Percentiles rank a stretch among this genome's conserved stretches.
Evolutionary conservation across 2,329 filamentous ascomycete genomes (phyloP).

Genomic region (Leptoxyphium fumago): DNA sequence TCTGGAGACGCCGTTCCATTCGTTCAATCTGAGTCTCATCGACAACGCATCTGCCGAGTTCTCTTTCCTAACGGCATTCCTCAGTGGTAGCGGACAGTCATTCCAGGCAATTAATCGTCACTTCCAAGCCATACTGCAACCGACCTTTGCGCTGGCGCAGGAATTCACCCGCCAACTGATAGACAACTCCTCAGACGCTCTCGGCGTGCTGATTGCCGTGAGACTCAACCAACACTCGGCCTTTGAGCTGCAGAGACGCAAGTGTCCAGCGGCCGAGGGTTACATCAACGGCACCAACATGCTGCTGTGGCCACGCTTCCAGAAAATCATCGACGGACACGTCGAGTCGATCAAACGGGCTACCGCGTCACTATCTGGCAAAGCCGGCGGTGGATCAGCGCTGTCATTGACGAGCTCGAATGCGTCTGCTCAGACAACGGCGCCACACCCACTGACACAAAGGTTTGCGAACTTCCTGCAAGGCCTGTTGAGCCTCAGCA

Average conservation of each 20-base stretch:
- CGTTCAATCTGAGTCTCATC: conserved; percentile 85
- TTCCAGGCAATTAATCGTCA: conserved; percentile 66
- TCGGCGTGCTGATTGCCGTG: conserved; percentile 82
- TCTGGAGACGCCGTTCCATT: conserved; percentile 77
- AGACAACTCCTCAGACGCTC: conserved; percentile 62
- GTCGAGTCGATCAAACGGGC: conserved; percentile 66
- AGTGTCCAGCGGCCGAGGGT: conserved; percentile 73
- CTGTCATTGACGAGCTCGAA: conserved; percentile 38
- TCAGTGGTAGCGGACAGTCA: conserved; percentile 50
- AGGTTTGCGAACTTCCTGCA: conserved; percentile 89
- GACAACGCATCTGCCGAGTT: conserved; percentile 95
- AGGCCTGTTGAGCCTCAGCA: conserved; percentile 66
- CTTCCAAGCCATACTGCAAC: conserved; percentile 78
- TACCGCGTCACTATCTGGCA: conserved; percentile 32
- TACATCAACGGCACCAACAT: conserved; percentile 95
- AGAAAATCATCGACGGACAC: conserved; percentile 85
- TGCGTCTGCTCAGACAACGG: conserved; percentile 51
- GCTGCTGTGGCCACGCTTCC: conserved; percentile 90
- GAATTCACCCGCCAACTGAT: conserved; percentile 61
- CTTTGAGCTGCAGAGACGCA: conserved; percentile 82
- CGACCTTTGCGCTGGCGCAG: conserved; percentile 75
- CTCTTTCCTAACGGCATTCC: conserved; percentile 82
- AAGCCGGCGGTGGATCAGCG: conserved; percentile 35
- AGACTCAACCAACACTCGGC: conserved; percentile 86
- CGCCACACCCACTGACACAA: conserved; percentile 84